These are phyloP conservation scores for Leccinum angustisporum DNA, from an alignment of 1,284 basidiomycete species.

Conservation along the genomic window DNA sequence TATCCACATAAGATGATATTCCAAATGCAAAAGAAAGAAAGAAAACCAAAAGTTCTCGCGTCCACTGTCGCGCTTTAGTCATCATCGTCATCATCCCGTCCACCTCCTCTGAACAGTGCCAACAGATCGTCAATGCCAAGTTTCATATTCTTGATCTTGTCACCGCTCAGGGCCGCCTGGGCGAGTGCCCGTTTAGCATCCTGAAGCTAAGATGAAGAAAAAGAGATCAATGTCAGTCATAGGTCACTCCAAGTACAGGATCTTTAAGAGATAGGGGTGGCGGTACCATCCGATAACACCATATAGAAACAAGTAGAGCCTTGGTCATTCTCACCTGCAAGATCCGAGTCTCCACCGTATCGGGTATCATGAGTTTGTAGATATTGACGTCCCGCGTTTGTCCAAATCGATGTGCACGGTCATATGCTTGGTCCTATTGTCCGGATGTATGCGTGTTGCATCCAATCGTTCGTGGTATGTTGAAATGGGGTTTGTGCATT, in stretches of 20 bases:
- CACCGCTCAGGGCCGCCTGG: slow-evolving; percentile 83
- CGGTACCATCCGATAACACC: background rate
- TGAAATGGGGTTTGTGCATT: background rate
- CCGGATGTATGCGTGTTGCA: background rate
- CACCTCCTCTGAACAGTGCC: slow-evolving; percentile 66
- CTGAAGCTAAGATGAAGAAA: slow-evolving; percentile 55
- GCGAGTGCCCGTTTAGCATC: slow-evolving; percentile 86
- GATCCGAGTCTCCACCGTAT: slow-evolving; percentile 91
- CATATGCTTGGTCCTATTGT: slow-evolving; percentile 86
- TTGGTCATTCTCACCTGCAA: slow-evolving; percentile 46
- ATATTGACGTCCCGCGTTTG: slow-evolving; percentile 88
- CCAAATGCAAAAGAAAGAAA: background rate
- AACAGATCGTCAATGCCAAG: slow-evolving; percentile 85
- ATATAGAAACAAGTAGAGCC: background rate
- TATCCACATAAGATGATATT: background rate
- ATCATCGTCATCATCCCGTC: slow-evolving; percentile 57
- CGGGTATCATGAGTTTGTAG: slow-evolving; percentile 88
- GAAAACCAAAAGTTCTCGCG: background rate
- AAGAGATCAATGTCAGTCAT: slow-evolving; percentile 2
- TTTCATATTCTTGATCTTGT: slow-evolving; percentile 80
- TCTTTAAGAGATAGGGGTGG: background rate
- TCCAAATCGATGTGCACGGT: slow-evolving; percentile 88
- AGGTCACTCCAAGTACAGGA: background rate
- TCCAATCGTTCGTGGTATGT: background rate
- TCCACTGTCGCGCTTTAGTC: slow-evolving; percentile 16